A percentile compares a stretch with the other conserved stretches of the same genome.
phyloP scores from a whole-genome alignment of 768 basidiomycete genomes.

The Rubroboletus pulcherrimus region DNA sequence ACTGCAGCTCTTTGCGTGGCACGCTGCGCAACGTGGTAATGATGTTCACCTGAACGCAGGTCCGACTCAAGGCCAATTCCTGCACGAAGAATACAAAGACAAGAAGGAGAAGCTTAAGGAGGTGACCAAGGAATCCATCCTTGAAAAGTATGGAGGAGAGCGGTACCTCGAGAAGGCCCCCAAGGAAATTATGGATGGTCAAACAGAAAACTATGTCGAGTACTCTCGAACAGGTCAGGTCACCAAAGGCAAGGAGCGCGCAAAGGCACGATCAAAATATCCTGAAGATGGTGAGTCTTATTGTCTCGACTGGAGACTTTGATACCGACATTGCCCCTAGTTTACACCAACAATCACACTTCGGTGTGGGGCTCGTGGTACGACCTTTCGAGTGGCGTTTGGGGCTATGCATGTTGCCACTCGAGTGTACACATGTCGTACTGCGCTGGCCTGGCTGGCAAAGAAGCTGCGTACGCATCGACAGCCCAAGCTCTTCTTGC shows the following conservation, averaged over 20 bases:
- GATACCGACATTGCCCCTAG: conserved; percentile 37
- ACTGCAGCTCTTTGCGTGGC: conserved; percentile 96
- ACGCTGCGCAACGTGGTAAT: conserved; percentile 87
- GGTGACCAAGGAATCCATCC: conserved; percentile 81
- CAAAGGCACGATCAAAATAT: conserved; percentile 87
- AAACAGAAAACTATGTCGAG: conserved; percentile 97
- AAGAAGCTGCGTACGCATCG: conserved; percentile 72
- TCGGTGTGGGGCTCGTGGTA: conserved; percentile 99
- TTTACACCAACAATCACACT: conserved; percentile 89
- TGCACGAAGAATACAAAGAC: conserved; percentile 86
- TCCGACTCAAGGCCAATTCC: conserved; percentile 90
- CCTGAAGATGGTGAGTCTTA: conserved; percentile 80
- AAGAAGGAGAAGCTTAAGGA: conserved; percentile 93
- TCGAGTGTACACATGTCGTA: conserved; percentile 83
- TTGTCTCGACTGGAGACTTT: not conserved
- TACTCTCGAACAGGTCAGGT: conserved; percentile 91
- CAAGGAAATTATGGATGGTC: conserved; percentile 87
- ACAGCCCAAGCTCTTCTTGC: conserved; percentile 65
- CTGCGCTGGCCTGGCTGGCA: conserved; percentile 85
- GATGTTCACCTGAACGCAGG: conserved; percentile 95
- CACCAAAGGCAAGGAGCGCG: conserved; percentile 87
- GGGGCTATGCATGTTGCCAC: conserved; percentile 97
- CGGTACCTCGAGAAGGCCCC: conserved; percentile 88
- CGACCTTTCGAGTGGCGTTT: conserved; percentile 58
- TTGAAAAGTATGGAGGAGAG: conserved; percentile 92